These are phyloP conservation scores for Lentinula lateritia DNA, from an alignment of 768 basidiomycete species.

Conservation along the genomic window DNA sequence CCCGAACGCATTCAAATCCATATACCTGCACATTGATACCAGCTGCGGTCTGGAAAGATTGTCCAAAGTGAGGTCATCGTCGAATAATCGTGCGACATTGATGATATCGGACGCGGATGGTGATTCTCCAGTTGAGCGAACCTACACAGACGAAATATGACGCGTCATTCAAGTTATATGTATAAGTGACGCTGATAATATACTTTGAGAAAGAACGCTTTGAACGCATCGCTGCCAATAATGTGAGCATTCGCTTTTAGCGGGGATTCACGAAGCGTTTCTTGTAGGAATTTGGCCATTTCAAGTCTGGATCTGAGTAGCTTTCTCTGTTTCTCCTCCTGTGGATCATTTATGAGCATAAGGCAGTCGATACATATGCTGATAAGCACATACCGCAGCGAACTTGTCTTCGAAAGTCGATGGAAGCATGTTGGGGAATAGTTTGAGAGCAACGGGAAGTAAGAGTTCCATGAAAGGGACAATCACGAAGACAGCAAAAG, in stretches of 20 bases:
- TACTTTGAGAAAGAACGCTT: constrained; percentile 98
- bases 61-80: constrained; percentile 96
- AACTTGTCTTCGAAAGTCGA: constrained; percentile 98
- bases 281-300: constrained; percentile 99
- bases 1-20: constrained; percentile 97
- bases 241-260: constrained; percentile 92
- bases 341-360: neutral
- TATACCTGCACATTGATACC: constrained; percentile 95
- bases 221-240: constrained; percentile 92
- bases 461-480: constrained; percentile 99
- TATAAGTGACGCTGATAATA: constrained; percentile 3
- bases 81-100: constrained; percentile 94
- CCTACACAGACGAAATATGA: constrained; percentile 30
- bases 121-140: constrained; percentile 91
- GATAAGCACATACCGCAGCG: constrained; percentile 56
- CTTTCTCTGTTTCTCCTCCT: constrained; percentile 98
- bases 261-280: constrained; percentile 92
- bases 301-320: constrained; percentile 90
- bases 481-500: constrained; percentile 90
- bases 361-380: neutral
- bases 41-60: constrained; percentile 98
- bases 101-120: constrained; percentile 87
- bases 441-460: constrained; percentile 89
- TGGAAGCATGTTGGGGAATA: constrained; percentile 99
- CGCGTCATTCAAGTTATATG: neutral